Conservation (phyloP, 1,139 yeast species). For the Pneumocystis canis region DNA sequence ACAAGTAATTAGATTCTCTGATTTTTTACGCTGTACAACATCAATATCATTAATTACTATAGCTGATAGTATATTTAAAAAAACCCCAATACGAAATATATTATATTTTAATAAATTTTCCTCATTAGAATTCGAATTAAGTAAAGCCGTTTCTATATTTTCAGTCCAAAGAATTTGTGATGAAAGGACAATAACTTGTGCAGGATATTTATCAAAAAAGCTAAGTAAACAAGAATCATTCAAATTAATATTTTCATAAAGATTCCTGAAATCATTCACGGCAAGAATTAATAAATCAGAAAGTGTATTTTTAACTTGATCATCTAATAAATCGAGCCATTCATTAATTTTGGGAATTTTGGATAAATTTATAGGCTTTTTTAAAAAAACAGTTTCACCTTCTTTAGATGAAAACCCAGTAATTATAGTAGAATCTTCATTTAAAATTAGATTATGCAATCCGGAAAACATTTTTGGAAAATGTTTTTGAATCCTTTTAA, state of each 20-base stretch:
- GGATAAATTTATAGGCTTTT: conserved; percentile 33
- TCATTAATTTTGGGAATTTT: conserved; percentile 37
- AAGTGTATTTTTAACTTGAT: conserved; percentile 37
- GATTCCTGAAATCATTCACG: conserved; percentile 16
- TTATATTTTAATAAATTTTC: conserved; percentile 10
- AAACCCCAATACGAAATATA: conserved; percentile 6
- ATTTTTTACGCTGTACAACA: conserved; percentile 31
- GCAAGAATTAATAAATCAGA: conserved; percentile 27
- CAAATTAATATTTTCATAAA: conserved; percentile 13
- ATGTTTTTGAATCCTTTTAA: conserved; percentile 41
- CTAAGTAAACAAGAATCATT: conserved; percentile 15
- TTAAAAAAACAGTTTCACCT: conserved; percentile 42
- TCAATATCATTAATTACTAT: conserved; percentile 24
- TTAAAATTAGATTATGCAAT: conserved; percentile 33
- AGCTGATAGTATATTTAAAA: conserved; percentile 24
- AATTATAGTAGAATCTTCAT: conserved; percentile 29
- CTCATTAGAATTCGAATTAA: conserved; percentile 3
- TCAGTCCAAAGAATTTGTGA: conserved; percentile 47
- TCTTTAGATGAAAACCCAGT: conserved; percentile 44
- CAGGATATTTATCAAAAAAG: conserved; percentile 33
- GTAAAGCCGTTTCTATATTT: conserved; percentile 26
- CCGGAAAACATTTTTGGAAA: conserved; percentile 64
- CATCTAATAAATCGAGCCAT: conserved; percentile 52
- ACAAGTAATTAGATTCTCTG: conserved; percentile 52
- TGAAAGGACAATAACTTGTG: conserved; percentile 45